Conservation (phyloP, 768 basidiomycete species). For the Tubosaeta brunneosetosa region DNA sequence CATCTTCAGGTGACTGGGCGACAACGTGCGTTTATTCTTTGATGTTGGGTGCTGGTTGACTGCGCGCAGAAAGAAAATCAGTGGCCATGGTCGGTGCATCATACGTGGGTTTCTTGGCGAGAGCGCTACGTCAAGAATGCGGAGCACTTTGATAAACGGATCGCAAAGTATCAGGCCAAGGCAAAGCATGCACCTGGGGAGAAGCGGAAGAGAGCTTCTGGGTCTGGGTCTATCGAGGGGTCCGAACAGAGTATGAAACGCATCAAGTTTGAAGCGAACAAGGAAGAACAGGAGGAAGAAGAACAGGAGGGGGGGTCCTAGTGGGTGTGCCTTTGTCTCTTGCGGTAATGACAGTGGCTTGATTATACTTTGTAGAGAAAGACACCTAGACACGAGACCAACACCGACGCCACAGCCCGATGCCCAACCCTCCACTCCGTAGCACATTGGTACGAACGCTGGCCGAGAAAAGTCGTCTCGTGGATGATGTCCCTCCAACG, state of each 20-base stretch:
- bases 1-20: conserved; percentile 40
- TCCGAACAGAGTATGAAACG: conserved; percentile 6
- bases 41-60: neutral
- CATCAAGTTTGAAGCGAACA: neutral
- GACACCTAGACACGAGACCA: neutral
- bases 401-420: neutral
- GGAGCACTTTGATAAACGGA: conserved; percentile 38
- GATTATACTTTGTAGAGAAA: conserved; percentile 6
- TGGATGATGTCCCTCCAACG: too few relatives aligned
- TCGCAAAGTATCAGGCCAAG: conserved; percentile 37
- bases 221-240: neutral
- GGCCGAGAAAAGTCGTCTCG: too few relatives aligned
- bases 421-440: neutral
- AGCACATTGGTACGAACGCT: neutral
- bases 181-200: conserved; percentile 10
- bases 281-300: neutral
- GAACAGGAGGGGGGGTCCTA: neutral
- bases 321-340: conserved; percentile 3
- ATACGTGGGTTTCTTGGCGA: conserved; percentile 62
- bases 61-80: conserved; percentile 30
- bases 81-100: conserved; percentile 52
- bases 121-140: conserved; percentile 51
- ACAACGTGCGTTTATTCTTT: conserved; percentile 38
- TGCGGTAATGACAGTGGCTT: neutral
- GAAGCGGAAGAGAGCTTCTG: conserved; percentile 1